Percentiles rank a stretch among this genome's conserved stretches.
Evolutionary conservation across 2,329 filamentous ascomycete genomes (phyloP).

Genomic region (Fusarium camptoceras): DNA sequence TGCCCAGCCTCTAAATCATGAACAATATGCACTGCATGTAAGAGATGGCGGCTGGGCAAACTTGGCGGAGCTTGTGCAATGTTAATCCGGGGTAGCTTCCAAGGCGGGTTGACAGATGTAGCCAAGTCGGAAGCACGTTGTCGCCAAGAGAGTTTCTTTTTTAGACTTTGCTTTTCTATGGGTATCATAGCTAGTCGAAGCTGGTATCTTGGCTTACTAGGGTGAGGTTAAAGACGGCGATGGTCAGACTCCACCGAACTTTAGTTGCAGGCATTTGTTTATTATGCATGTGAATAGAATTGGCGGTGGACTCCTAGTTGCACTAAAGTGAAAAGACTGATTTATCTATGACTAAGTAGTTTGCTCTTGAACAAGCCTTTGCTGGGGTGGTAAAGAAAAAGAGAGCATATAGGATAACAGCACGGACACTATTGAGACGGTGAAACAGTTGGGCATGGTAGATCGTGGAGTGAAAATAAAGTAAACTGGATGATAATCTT

Average conservation of each 20-base stretch:
- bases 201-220: slow-evolving; percentile 15
- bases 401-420: neutral
- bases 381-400: neutral
- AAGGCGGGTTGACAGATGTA: slow-evolving; percentile 1
- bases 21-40: slow-evolving; percentile 10
- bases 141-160: slow-evolving; percentile 8
- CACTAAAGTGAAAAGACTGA: neutral
- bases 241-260: slow-evolving; percentile 8
- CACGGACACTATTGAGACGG: neutral
- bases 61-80: slow-evolving; percentile 26
- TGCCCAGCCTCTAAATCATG: slow-evolving; percentile 16
- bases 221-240: neutral
- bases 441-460: neutral
- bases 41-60: slow-evolving; percentile 19
- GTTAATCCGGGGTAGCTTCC: slow-evolving; percentile 30
- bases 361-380: neutral
- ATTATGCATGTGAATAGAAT: neutral
- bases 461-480: neutral
- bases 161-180: neutral
- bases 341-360: neutral
- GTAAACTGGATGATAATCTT: neutral
- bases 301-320: neutral
- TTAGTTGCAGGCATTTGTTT: neutral
- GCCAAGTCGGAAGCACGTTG: slow-evolving; percentile 9
- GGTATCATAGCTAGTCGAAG: neutral